Base-by-base conservation (phyloP, 2,329 filamentous ascomycete species). In the Lachnellula occidentalis region DNA sequence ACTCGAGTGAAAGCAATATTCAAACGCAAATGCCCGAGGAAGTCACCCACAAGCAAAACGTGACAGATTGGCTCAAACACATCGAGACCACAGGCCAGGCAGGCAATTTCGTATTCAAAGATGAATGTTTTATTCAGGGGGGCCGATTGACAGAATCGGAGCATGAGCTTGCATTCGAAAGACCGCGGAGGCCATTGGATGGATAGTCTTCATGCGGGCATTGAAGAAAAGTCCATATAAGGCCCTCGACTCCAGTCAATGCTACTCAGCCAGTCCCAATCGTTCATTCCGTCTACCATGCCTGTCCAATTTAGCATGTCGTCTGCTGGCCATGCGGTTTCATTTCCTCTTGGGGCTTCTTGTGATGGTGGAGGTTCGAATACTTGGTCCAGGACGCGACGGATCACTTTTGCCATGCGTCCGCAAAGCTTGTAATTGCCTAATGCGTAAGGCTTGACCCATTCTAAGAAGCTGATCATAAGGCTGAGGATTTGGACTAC, bases 261-360 rank as follows among this genome's bases (percentile, higher is more conserved):
- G 17, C 51, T 61, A 51, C 58, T 59, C 50, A 62, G 37, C 58
- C 60, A 62, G 27, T 61, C 57, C 34, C 58, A 61, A 48, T 61
- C 58, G 54, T 58, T 54, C 46, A 57, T 45, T 17, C 39, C 53
- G 36, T 56, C 49, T 2, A 48, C 37, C 50, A 46, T 46, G 11
- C 11, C 43, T 14, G 43, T 45, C 43, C 41, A 43, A 15, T 9
- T 43, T 14, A 45, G 24, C 2, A 5, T 39, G n/a, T 39, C 36
- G 15, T 39, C 36, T 15, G 36, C 36, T n/a, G 36, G 27, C 34
- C 36, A 34, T 1, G 15, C 14, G 6, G 36, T 39, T 39, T 17
- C 36, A 5, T 39, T 15, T 17, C 17, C 14, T 15, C n/a, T 3
- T 2, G 12, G 36, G n/a, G 36, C 17, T 22, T 36, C 46, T 34